phyloP scores from a whole-genome alignment of 768 basidiomycete species.

The Boletales sp. region DNA sequence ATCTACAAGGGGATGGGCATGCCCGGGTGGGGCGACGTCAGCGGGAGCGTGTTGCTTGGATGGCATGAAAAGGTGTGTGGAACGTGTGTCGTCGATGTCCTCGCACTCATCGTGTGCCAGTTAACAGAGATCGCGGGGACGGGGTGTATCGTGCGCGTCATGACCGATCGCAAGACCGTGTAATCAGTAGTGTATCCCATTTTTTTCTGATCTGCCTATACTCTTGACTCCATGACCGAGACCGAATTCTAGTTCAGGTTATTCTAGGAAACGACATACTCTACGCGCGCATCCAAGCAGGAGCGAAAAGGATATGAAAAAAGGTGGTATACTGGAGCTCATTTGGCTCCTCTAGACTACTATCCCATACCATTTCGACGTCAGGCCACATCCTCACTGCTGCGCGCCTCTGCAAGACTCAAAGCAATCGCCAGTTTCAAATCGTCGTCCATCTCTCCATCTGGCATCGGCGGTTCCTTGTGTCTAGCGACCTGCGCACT shows the following conservation, averaged over 20 bases:
- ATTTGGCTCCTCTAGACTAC: neutral
- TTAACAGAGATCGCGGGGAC: slow-evolving; percentile 91
- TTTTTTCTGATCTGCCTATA: no score
- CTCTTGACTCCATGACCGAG: no score
- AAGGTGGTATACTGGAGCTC: neutral
- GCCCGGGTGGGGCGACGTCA: slow-evolving; percentile 57
- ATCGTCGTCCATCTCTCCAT: slow-evolving; percentile 53
- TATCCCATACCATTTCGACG: neutral
- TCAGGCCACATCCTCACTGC: slow-evolving; percentile 8
- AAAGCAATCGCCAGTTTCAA: slow-evolving; percentile 62
- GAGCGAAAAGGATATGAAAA: no score
- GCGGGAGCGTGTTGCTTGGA: slow-evolving; percentile 60
- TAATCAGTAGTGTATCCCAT: slow-evolving; percentile 20
- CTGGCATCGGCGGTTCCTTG: no score
- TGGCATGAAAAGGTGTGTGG: slow-evolving; percentile 92
- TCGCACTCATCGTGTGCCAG: slow-evolving; percentile 36
- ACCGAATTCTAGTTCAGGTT: no score
- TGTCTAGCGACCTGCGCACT: neutral
- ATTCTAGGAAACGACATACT: no score
- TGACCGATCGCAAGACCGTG: slow-evolving; percentile 63
- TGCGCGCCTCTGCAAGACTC: slow-evolving; percentile 56
- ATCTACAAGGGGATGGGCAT: slow-evolving; percentile 94
- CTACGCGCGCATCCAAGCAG: no score
- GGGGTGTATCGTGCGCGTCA: slow-evolving; percentile 89
- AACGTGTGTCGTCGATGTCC: no score